Conservation (phyloP, 345 rosid genomes). For the Corchorus olitorius region DNA sequence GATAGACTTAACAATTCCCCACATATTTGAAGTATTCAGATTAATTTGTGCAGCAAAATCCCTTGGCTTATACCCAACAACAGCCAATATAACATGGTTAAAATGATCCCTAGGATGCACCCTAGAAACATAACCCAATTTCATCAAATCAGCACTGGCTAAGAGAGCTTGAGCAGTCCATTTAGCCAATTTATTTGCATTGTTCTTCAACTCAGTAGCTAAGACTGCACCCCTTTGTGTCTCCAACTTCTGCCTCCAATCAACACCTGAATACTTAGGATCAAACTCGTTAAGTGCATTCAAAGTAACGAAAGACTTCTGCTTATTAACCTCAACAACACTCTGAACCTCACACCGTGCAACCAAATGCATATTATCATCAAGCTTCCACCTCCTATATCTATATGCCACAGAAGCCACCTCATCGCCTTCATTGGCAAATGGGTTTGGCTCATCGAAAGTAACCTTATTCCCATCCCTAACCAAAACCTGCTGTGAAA, state of each 20-base stretch:
- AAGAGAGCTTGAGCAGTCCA: constrained; percentile 97
- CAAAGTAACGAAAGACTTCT: constrained; percentile 73
- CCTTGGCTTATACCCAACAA: constrained; percentile 84
- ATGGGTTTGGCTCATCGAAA: constrained; percentile 87
- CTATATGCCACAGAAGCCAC: constrained; percentile 94
- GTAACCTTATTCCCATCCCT: constrained; percentile 80
- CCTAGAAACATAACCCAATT: constrained; percentile 91
- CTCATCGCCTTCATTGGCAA: constrained; percentile 92
- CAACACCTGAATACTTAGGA: constrained; percentile 93
- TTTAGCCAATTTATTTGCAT: constrained; percentile 89
- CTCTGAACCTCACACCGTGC: constrained; percentile 96
- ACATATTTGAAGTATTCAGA: constrained; percentile 84
- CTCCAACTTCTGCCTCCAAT: constrained; percentile 98
- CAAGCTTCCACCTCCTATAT: constrained; percentile 97
- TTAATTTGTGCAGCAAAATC: constrained; percentile 93
- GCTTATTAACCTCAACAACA: constrained; percentile 74
- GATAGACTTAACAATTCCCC: constrained; percentile 96
- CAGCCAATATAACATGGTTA: constrained; percentile 90
- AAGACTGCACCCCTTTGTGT: constrained; percentile 97
- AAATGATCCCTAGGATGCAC: constrained; percentile 98
- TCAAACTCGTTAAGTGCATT: constrained; percentile 97
- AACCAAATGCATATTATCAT: constrained; percentile 69
- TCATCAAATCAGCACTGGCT: constrained; percentile 95
- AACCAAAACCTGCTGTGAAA: constrained; percentile 85
- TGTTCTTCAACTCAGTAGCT: constrained; percentile 95